A percentile compares a stretch with the other conserved stretches of the same genome.
These are phyloP conservation scores for Aspergillus taichungensis DNA, from an alignment of 495 filamentous ascomycete genomes.

Conservation along the genomic window DNA sequence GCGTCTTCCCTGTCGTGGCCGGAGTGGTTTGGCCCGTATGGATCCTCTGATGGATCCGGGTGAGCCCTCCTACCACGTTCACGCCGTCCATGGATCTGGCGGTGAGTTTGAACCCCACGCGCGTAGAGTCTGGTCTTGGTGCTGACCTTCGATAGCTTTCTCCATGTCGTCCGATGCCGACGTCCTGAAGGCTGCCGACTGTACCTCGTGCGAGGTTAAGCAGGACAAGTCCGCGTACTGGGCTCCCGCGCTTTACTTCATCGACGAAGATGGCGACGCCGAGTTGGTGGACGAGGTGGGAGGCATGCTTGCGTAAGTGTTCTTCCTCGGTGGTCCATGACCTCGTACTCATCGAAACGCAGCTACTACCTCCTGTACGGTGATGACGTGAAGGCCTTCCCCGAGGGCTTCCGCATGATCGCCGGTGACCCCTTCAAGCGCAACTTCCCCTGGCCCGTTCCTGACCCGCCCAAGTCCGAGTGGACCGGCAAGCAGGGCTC, in stretches of 20 bases:
- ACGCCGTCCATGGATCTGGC: constrained; percentile 44
- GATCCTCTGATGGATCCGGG: constrained; percentile 47
- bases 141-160: constrained; percentile 31
- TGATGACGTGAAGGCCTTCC: constrained; percentile 65
- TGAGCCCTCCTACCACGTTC: constrained; percentile 37
- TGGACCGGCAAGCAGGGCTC: constrained; percentile 53
- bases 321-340: not conserved
- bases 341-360: not conserved
- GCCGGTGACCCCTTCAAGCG: constrained; percentile 63
- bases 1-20: constrained; percentile 74
- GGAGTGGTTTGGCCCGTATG: constrained; percentile 50
- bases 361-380: constrained; percentile 70
- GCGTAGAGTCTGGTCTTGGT: not conserved
- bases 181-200: constrained; percentile 36
- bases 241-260: constrained; percentile 51
- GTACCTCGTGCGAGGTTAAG: constrained; percentile 50
- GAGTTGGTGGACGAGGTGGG: constrained; percentile 45
- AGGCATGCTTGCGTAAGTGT: constrained; percentile 48
- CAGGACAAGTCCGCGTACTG: constrained; percentile 58
- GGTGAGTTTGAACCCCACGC: constrained; percentile 30
- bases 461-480: constrained; percentile 62
- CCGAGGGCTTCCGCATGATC: constrained; percentile 73
- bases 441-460: constrained; percentile 60
- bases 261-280: constrained; percentile 45
- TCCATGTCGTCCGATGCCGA: constrained; percentile 31